phyloP scores from a whole-genome alignment of 2,329 filamentous ascomycete genomes.

The Arthrobotrys iridis region DNA sequence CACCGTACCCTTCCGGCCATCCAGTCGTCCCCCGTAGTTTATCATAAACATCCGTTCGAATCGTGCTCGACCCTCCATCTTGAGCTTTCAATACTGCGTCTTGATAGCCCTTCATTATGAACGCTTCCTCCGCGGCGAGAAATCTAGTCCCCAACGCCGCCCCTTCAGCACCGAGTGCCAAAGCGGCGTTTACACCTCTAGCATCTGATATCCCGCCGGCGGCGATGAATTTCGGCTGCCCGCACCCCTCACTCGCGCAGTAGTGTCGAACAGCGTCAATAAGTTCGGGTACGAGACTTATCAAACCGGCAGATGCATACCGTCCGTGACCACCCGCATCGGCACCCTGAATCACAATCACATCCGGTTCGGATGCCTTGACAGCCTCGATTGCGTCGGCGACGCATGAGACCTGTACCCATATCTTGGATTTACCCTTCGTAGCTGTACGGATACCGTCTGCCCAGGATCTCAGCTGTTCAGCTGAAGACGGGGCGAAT shows the following conservation, averaged over 20 bases:
- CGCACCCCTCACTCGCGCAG: not conserved
- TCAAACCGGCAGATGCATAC: conserved; percentile 59
- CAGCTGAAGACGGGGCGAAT: conserved; percentile 62
- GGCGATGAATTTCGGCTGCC: conserved; percentile 54
- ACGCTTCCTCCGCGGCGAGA: conserved; percentile 64
- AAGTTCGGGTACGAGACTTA: conserved; percentile 61
- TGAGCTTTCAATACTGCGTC: conserved; percentile 63
- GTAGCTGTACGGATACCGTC: conserved; percentile 55
- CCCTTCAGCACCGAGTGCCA: conserved; percentile 62
- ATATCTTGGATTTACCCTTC: conserved; percentile 30
- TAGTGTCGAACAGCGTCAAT: conserved; percentile 57
- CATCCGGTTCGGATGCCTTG: conserved; percentile 58
- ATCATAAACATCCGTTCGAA: conserved; percentile 66
- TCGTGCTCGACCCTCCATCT: conserved; percentile 67
- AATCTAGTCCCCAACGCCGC: conserved; percentile 66
- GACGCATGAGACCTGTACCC: conserved; percentile 60
- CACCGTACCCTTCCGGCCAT: conserved; percentile 70
- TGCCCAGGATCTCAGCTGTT: conserved; percentile 59
- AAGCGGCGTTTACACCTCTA: conserved; percentile 60
- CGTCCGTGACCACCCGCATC: conserved; percentile 62
- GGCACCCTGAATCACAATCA: conserved; percentile 61
- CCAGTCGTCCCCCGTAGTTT: conserved; percentile 67
- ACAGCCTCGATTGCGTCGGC: conserved; percentile 57
- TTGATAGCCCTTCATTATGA: conserved; percentile 64
- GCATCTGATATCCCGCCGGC: conserved; percentile 61